Conservation (phyloP, 2,329 filamentous ascomycete genomes). For the Colletotrichum sojae region DNA sequence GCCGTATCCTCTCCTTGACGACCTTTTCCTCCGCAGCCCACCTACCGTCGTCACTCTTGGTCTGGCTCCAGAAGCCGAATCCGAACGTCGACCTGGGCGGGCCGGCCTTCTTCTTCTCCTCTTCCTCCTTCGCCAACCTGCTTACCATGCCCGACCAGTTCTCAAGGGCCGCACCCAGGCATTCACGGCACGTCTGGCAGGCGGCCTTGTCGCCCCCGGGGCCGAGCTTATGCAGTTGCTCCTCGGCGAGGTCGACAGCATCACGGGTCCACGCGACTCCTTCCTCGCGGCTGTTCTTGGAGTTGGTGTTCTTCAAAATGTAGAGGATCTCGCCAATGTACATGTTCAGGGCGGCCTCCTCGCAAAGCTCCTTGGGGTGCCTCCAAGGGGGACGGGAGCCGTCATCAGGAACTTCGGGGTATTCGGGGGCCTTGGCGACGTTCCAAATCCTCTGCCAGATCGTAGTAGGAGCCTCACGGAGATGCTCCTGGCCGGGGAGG, state of each 20-base stretch:
- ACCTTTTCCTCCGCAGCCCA: slow-evolving; percentile 71
- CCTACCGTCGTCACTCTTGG: slow-evolving; percentile 55
- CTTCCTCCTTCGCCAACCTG: slow-evolving; percentile 70
- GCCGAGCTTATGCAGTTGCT: slow-evolving; percentile 68
- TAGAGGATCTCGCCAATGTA: slow-evolving; percentile 97
- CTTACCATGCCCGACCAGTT: slow-evolving; percentile 90
- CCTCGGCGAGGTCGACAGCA: slow-evolving; percentile 84
- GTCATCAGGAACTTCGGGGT: slow-evolving; percentile 78
- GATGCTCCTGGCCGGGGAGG: slow-evolving; percentile 42
- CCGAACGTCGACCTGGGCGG: slow-evolving; percentile 51
- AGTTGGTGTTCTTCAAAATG: slow-evolving; percentile 67
- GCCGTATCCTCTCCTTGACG: slow-evolving; percentile 64
- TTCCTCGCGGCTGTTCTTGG: slow-evolving; percentile 67
- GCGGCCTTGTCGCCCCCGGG: slow-evolving; percentile 26
- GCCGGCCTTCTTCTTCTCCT: slow-evolving; percentile 50
- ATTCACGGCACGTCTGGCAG: slow-evolving; percentile 79
- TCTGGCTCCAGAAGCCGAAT: slow-evolving; percentile 58
- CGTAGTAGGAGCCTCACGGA: slow-evolving; percentile 7
- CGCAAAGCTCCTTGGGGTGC: slow-evolving; percentile 77
- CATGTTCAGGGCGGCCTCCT: slow-evolving; percentile 87
- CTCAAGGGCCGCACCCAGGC: slow-evolving; percentile 80
- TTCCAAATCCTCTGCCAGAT: slow-evolving; percentile 40
- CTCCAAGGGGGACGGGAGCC: slow-evolving; percentile 79
- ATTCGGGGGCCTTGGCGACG: slow-evolving; percentile 66
- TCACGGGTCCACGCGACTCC: slow-evolving; percentile 93